Base-by-base conservation (phyloP, 148 eudicot genomes). In the Gaultheria prostrata region DNA sequence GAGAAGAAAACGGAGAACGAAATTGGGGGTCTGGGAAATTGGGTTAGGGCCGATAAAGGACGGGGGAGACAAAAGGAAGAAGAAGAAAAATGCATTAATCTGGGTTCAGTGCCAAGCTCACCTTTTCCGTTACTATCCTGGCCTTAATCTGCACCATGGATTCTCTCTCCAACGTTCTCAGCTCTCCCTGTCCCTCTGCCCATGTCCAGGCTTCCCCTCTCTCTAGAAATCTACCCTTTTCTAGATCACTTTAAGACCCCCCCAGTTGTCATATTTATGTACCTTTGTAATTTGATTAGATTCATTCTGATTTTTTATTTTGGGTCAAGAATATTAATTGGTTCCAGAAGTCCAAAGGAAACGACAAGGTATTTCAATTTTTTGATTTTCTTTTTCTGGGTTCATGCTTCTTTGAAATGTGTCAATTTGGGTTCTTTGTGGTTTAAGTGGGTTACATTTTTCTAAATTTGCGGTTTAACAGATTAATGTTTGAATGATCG, bases 31-130 rank as follows among this genome's bases (percentile, higher is more conserved):
- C n/a, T n/a, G n/a, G n/a, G n/a, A n/a, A n/a, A n/a, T n/a, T n/a
- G n/a, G n/a, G n/a, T n/a, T n/a, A n/a, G n/a, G n/a, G n/a, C n/a
- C n/a, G n/a, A n/a, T n/a, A n/a, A n/a, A n/a, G n/a, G 8, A 46
- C 7, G 5, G 75, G 17, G 26, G n/a, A 15, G 20, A 32, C 17
- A 33, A 21, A 17, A n/a, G n/a, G n/a, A 26, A 65, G n/a, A n/a
- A n/a, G n/a, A n/a, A n/a, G n/a, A n/a, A 88, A 81, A 67, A 96
- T 96, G 99, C 97, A 96, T 88, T 92, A 95, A 3, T 90, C 91
- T 75, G 89, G 92, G 85, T 91, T 91, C 90, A 91, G 99, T 87
- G 93, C 95, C 12, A 96, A 96, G 84, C 80, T 96, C 13, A 96
- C 99, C 13, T 87, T 96, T 81, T 84, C 93, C 74, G 86, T 94